Conservation (phyloP, 2,329 filamentous ascomycete genomes). For the Botryotinia globosa region DNA sequence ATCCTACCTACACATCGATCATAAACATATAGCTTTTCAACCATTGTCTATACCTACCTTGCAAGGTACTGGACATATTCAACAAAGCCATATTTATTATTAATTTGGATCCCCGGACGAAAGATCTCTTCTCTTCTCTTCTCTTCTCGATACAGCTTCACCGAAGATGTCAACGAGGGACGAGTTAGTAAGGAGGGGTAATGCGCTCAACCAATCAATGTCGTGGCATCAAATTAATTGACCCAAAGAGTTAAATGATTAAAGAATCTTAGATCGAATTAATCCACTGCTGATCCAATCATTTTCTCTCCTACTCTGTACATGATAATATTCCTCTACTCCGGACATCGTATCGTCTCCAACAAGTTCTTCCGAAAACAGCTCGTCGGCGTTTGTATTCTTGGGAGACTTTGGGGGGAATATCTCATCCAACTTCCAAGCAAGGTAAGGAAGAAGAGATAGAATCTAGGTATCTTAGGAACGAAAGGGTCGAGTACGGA, state of each 20-base stretch:
- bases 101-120: background rate
- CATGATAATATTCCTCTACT: background rate
- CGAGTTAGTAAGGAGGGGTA: conserved; percentile 17
- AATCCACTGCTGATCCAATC: too few species aligned
- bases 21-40: background rate
- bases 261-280: background rate
- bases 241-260: background rate
- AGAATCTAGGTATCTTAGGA: too few species aligned
- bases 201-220: background rate
- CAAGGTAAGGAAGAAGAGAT: background rate
- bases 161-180: conserved; percentile 6
- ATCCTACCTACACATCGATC: background rate
- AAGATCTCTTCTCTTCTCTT: background rate
- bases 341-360: background rate
- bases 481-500: background rate
- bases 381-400: background rate
- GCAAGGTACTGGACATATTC: too few species aligned
- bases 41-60: background rate
- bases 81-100: background rate
- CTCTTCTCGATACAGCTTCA: conserved; percentile 16
- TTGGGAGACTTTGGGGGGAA: background rate
- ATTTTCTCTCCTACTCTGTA: background rate
- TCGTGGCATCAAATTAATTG: background rate
- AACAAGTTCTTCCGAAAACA: background rate
- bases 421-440: background rate